A percentile compares a stretch with the other conserved stretches of the same genome.
phyloP scores from a whole-genome alignment of 441 rosid genomes.

The Adansonia rubrostipa region DNA sequence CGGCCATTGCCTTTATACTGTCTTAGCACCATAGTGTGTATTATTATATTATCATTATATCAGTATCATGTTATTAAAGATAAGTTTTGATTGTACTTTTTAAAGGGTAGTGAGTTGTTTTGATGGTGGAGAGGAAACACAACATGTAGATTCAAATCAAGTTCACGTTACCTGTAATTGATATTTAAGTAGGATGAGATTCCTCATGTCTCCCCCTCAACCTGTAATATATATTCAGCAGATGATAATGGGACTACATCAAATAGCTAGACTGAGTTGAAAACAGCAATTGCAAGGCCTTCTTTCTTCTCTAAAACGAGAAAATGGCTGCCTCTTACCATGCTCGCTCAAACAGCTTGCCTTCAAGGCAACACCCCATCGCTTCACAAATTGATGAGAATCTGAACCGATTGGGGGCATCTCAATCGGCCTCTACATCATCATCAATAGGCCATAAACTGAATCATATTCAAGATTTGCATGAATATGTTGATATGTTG shows the following conservation, averaged over 20 bases:
- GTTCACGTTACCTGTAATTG: not conserved
- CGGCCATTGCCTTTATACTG: not conserved
- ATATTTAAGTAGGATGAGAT: too few relatives aligned
- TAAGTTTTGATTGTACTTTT: not conserved
- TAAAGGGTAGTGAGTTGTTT: not conserved
- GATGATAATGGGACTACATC: conserved; percentile 10
- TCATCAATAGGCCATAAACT: conserved; percentile 34
- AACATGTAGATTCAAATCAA: conserved; percentile 6
- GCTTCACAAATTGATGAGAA: conserved; percentile 13
- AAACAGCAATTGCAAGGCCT: not conserved
- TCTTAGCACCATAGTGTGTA: too few relatives aligned
- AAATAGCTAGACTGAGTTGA: not conserved
- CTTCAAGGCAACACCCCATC: conserved; percentile 21
- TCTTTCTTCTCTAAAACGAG: conserved; percentile 5
- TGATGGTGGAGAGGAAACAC: not conserved
- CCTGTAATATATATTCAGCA: not conserved
- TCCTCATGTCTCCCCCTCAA: too few relatives aligned
- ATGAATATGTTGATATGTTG: conserved; percentile 35
- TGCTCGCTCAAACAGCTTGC: conserved; percentile 23
- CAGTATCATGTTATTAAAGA: not conserved
- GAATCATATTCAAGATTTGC: conserved; percentile 38
- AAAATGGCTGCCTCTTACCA: conserved; percentile 29
- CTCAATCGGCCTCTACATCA: conserved; percentile 32
- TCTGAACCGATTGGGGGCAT: conserved; percentile 30
- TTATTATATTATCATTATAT: too few relatives aligned